Evolutionary conservation across 495 filamentous ascomycete species (phyloP).

Genomic region (Hyaloscypha finlandica): DNA sequence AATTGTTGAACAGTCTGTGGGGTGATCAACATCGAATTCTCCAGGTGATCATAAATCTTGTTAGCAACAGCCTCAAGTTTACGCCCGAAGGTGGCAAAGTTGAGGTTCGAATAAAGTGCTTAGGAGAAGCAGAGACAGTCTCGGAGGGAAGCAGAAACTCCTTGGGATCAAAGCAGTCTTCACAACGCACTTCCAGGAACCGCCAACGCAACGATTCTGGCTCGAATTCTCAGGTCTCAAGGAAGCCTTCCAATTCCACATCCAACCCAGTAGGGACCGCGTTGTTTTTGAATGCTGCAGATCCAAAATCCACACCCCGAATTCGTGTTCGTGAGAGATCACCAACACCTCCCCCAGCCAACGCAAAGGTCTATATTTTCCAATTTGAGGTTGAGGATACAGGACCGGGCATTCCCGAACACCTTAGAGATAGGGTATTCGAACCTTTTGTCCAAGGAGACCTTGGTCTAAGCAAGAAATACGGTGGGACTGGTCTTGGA

Average conservation of each 20-base stretch:
- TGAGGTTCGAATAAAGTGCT: constrained; percentile 70
- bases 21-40: constrained; percentile 89
- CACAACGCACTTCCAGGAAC: constrained; percentile 34
- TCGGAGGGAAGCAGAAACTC: constrained; percentile 49
- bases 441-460: constrained; percentile 95
- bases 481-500: constrained; percentile 88
- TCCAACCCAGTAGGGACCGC: constrained; percentile 31
- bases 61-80: constrained; percentile 92
- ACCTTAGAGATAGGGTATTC: constrained; percentile 79
- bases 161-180: constrained; percentile 49
- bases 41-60: constrained; percentile 89
- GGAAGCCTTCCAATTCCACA: constrained; percentile 33
- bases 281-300: constrained; percentile 55
- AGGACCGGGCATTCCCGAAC: constrained; percentile 82
- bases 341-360: constrained; percentile 59
- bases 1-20: constrained; percentile 55
- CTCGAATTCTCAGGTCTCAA: constrained; percentile 50
- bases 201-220: constrained; percentile 46
- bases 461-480: constrained; percentile 83
- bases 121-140: constrained; percentile 52
- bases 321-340: constrained; percentile 54
- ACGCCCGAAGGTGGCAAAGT: constrained; percentile 70
- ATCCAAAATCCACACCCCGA: constrained; percentile 54
- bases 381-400: constrained; percentile 90
- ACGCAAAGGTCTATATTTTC: constrained; percentile 64